These are phyloP conservation scores for Sugiyamaella xylanicola DNA, from an alignment of 1,139 yeast species.

Conservation along the genomic window DNA sequence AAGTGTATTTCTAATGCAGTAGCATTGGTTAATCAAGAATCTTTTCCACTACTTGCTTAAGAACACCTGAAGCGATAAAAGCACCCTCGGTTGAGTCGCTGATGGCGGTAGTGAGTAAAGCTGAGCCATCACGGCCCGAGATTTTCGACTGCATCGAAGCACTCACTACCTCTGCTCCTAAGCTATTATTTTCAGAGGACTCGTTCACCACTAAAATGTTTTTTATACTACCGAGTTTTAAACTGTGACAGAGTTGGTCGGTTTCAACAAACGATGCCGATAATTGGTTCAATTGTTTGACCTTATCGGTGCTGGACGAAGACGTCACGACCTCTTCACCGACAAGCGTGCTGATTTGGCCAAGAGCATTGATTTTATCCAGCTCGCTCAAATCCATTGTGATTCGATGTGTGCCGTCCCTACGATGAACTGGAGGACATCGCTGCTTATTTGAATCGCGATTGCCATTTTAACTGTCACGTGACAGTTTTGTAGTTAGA, in stretches of 20 bases:
- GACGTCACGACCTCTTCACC: slow-evolving; percentile 32
- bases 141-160: slow-evolving; percentile 30
- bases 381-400: slow-evolving; percentile 10
- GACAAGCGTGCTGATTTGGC: slow-evolving; percentile 30
- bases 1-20: background rate
- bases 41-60: slow-evolving; percentile 17
- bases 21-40: background rate
- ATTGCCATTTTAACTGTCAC: too few relatives aligned
- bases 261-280: slow-evolving; percentile 30
- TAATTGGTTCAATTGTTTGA: slow-evolving; percentile 24
- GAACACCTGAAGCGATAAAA: slow-evolving; percentile 18
- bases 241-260: slow-evolving; percentile 34
- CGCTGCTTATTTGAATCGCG: too few relatives aligned
- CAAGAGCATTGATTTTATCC: slow-evolving; percentile 24
- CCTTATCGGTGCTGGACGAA: slow-evolving; percentile 19
- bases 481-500: too few relatives aligned
- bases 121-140: slow-evolving; percentile 22
- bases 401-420: too few relatives aligned
- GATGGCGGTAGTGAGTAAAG: slow-evolving; percentile 17
- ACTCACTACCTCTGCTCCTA: slow-evolving; percentile 9
- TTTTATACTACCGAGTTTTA: slow-evolving; percentile 38
- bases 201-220: slow-evolving; percentile 31
- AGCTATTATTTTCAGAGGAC: background rate
- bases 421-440: too few relatives aligned
- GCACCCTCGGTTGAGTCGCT: slow-evolving; percentile 17